A percentile compares a stretch with the other conserved stretches of the same genome.
These are phyloP conservation scores for Centaurea solstitialis DNA, from an alignment of 129 eudicot genomes.

Conservation along the genomic window DNA sequence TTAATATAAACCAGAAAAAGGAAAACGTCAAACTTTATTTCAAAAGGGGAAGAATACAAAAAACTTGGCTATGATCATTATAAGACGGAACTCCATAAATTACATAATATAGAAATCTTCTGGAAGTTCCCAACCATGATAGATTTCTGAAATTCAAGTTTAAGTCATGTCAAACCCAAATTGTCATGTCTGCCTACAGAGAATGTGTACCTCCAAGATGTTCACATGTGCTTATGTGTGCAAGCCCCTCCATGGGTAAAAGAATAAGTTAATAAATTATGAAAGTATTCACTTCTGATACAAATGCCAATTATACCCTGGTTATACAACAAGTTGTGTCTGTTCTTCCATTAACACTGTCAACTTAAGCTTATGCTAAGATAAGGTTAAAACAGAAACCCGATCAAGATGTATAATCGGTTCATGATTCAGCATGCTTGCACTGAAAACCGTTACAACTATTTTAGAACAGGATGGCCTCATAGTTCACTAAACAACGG, in stretches of 20 bases:
- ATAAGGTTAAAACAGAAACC: not conserved
- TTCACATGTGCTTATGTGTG: not conserved
- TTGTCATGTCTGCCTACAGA: not conserved
- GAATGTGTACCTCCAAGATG: not conserved
- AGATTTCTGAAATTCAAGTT: slow-evolving; percentile 4
- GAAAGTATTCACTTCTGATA: not conserved
- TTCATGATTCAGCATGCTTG: not conserved
- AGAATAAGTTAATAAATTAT: not conserved
- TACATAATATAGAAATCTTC: not conserved
- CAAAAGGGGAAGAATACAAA: not conserved
- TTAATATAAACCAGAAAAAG: slow-evolving; percentile 16
- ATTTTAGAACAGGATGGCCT: not conserved
- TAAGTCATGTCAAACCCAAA: not conserved
- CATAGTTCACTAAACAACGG: not conserved
- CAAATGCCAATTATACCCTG: not conserved
- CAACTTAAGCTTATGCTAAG: not conserved
- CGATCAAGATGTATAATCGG: no score
- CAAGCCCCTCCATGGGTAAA: not conserved
- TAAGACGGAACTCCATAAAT: not conserved
- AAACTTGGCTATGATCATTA: not conserved
- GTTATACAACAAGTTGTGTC: not conserved
- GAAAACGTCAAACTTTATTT: not conserved
- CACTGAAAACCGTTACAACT: not conserved
- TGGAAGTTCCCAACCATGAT: not conserved
- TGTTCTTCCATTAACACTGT: not conserved